These are phyloP conservation scores for Bacterosira constricta DNA, from an alignment of 108 stramenopile genomes.

Conservation along the genomic window DNA sequence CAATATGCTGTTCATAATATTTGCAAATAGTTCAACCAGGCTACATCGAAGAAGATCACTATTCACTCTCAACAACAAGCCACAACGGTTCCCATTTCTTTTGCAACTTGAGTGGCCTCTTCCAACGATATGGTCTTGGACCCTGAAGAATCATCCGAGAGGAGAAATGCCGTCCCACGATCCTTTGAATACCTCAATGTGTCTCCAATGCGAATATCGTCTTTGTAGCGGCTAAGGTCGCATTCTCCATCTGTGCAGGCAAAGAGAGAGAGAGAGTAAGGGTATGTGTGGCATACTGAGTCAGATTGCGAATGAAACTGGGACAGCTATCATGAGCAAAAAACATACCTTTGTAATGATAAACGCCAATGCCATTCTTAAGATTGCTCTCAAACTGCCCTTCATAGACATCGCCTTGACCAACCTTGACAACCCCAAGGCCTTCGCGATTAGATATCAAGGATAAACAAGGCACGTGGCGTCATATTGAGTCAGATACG, in stretches of 20 bases:
- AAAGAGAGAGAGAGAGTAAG: not conserved
- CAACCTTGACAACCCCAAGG: constrained; percentile 45
- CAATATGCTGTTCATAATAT: too few species aligned
- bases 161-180: constrained; percentile 8
- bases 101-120: constrained; percentile 25
- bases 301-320: too few species aligned
- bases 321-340: too few species aligned
- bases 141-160: constrained; percentile 13
- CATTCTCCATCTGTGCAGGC: constrained; percentile 26
- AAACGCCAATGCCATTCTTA: constrained; percentile 48
- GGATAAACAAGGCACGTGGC: too few species aligned
- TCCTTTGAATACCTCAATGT: constrained; percentile 29
- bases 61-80: not conserved
- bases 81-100: constrained; percentile 31
- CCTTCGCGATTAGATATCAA: constrained; percentile 45
- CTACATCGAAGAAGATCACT: not conserved
- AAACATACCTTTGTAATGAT: constrained; percentile 20
- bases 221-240: constrained; percentile 30
- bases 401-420: constrained; percentile 46
- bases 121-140: constrained; percentile 22
- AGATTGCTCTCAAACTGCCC: constrained; percentile 43
- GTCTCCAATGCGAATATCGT: constrained; percentile 25
- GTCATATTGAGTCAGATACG: too few species aligned
- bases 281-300: not conserved
- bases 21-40: not conserved